A percentile compares a stretch with the other conserved stretches of the same genome.
phyloP scores from a whole-genome alignment of 2,329 filamentous ascomycete species.

The Pseudogymnoascus sp. region DNA sequence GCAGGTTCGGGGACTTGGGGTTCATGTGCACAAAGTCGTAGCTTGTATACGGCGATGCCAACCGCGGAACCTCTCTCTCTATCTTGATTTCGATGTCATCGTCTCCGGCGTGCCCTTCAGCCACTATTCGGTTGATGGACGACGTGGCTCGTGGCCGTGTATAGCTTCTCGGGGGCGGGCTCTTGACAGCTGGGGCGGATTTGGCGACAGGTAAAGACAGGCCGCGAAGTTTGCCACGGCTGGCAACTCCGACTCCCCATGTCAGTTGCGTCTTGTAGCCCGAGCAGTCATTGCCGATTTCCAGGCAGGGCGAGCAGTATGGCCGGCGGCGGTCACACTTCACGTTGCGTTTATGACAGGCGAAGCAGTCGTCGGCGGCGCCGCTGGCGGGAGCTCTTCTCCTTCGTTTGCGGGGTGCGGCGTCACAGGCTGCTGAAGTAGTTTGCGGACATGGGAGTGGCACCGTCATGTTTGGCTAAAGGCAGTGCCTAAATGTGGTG shows the following conservation, averaged over 20 bases:
- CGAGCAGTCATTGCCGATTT: slow-evolving; percentile 84
- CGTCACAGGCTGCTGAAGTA: neutral
- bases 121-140: slow-evolving; percentile 17
- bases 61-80: slow-evolving; percentile 16
- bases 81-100: slow-evolving; percentile 28
- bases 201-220: slow-evolving; percentile 68
- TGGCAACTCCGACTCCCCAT: slow-evolving; percentile 93
- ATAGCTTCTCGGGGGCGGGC: slow-evolving; percentile 19
- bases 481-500: slow-evolving; percentile 2
- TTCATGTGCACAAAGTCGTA: slow-evolving; percentile 36
- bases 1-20: slow-evolving; percentile 22
- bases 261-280: slow-evolving; percentile 96
- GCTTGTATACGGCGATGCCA: slow-evolving; percentile 27
- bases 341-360: slow-evolving; percentile 74
- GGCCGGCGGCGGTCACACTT: slow-evolving; percentile 88
- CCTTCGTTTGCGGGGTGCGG: slow-evolving; percentile 53
- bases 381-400: slow-evolving; percentile 83
- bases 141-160: slow-evolving; percentile 25
- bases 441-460: slow-evolving; percentile 9
- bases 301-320: slow-evolving; percentile 91
- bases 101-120: slow-evolving; percentile 15
- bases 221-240: slow-evolving; percentile 86
- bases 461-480: slow-evolving; percentile 9
- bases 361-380: slow-evolving; percentile 90
- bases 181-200: slow-evolving; percentile 40